phyloP scores from a whole-genome alignment of 2,329 filamentous ascomycete species.

The Zasmidium citrigriseum region DNA sequence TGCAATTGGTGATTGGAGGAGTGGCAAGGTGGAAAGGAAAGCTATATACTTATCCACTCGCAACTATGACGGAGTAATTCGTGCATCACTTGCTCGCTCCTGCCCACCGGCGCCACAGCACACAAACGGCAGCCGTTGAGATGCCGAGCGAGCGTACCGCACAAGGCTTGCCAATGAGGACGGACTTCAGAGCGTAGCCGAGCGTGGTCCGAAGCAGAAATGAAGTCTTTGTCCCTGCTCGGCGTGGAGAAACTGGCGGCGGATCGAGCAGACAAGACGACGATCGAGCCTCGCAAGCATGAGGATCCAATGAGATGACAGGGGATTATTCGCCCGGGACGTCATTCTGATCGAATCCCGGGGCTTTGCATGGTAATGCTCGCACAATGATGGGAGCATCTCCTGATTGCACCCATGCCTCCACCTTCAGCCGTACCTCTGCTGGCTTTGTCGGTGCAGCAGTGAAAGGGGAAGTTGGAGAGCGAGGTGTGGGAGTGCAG shows the following conservation, averaged over 20 bases:
- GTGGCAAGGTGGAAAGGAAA: background rate
- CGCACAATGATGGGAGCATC: background rate
- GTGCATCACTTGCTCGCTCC: background rate
- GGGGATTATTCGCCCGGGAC: conserved; percentile 9
- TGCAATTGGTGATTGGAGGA: background rate
- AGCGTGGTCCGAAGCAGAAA: background rate
- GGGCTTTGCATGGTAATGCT: background rate
- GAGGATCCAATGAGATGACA: conserved; percentile 10
- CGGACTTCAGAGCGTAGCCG: background rate
- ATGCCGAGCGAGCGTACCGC: conserved; percentile 1
- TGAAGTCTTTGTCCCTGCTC: conserved; percentile 3
- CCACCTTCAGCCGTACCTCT: background rate
- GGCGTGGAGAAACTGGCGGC: conserved; percentile 4
- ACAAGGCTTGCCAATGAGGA: background rate
- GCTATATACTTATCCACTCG: background rate
- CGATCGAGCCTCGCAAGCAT: conserved; percentile 4
- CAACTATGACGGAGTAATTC: background rate
- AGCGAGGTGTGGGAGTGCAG: background rate
- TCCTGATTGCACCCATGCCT: background rate
- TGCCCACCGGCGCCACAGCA: background rate
- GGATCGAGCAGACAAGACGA: conserved; percentile 5
- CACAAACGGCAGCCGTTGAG: background rate
- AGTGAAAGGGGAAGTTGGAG: background rate
- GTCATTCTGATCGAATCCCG: conserved; percentile 9
- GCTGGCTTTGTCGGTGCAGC: background rate